Conservation (phyloP, 768 basidiomycete species). For the Omphalotus guepiniiformis region DNA sequence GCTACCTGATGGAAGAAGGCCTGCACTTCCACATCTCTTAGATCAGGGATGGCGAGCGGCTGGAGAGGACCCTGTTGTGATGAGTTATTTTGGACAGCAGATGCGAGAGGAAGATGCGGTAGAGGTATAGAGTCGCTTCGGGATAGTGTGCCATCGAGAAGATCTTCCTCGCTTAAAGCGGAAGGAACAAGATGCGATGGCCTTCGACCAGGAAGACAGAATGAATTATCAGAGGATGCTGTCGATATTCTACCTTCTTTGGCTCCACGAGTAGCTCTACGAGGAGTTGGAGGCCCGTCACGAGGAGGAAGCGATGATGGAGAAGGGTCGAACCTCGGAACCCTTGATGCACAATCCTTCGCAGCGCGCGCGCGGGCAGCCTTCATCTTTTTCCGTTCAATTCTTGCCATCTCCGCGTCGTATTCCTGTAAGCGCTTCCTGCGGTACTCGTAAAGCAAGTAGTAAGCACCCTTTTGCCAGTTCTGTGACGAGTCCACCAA, state of each 20-base stretch:
- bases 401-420: constrained; percentile 58
- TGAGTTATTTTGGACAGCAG: constrained; percentile 24
- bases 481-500: constrained; percentile 66
- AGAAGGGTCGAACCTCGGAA: constrained; percentile 16
- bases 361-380: constrained; percentile 16
- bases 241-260: not conserved
- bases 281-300: constrained; percentile 58
- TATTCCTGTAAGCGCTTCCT: constrained; percentile 68
- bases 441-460: constrained; percentile 82
- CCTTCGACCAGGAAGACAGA: not conserved
- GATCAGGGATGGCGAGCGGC: constrained; percentile 57
- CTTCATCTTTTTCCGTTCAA: constrained; percentile 30
- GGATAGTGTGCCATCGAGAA: not conserved
- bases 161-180: constrained; percentile 5
- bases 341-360: constrained; percentile 13
- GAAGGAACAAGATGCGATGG: constrained; percentile 7
- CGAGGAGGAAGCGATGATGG: constrained; percentile 46
- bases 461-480: constrained; percentile 97
- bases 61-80: constrained; percentile 35
- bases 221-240: constrained; percentile 17
- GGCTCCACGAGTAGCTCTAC: constrained; percentile 38
- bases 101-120: constrained; percentile 9
- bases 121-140: not conserved
- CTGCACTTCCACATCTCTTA: constrained; percentile 74
- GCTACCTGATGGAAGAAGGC: constrained; percentile 84